A percentile compares a stretch with the other conserved stretches of the same genome.
These are phyloP conservation scores for Mycena kentingensis DNA, from an alignment of 768 basidiomycete species.

Conservation along the genomic window DNA sequence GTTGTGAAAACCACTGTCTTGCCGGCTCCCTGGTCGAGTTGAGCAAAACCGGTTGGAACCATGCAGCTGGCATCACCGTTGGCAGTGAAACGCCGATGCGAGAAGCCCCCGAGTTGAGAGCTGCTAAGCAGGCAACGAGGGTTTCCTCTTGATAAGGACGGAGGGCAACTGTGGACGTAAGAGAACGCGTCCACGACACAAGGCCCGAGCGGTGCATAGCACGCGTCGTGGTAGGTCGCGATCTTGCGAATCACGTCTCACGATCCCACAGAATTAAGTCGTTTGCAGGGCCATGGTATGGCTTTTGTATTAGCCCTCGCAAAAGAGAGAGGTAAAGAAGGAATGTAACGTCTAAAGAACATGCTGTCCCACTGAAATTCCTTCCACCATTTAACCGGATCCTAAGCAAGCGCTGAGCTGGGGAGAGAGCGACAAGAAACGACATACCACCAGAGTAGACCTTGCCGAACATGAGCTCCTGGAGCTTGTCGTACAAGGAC, in stretches of 20 bases:
- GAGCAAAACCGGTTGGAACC: not conserved
- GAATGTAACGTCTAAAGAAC: constrained; percentile 4
- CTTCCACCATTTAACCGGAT: constrained; percentile 44
- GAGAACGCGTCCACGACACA: constrained; percentile 9
- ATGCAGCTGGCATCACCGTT: constrained; percentile 36
- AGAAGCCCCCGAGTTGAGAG: constrained; percentile 64
- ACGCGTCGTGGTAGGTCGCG: no score
- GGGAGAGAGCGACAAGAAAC: not conserved
- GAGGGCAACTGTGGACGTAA: constrained; percentile 41
- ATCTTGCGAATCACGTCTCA: no score
- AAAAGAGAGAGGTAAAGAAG: constrained; percentile 16
- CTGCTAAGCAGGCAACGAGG: constrained; percentile 72
- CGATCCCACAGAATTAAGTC: no score
- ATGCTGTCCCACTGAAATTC: not conserved
- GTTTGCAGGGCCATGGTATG: no score
- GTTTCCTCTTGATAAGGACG: constrained; percentile 91
- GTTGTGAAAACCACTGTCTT: constrained; percentile 94
- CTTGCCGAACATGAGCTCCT: constrained; percentile 92
- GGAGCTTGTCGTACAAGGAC: constrained; percentile 98
- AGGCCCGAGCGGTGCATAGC: not conserved
- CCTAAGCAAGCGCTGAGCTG: constrained; percentile 28
- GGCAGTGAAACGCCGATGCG: constrained; percentile 85
- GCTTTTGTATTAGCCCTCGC: constrained; percentile 22
- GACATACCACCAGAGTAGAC: constrained; percentile 94
- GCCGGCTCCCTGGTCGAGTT: constrained; percentile 52